A percentile compares a stretch with the other conserved stretches of the same genome.
These are phyloP conservation scores for Raphanus hybrid DNA, from an alignment of 441 rosid species.

Conservation along the genomic window DNA sequence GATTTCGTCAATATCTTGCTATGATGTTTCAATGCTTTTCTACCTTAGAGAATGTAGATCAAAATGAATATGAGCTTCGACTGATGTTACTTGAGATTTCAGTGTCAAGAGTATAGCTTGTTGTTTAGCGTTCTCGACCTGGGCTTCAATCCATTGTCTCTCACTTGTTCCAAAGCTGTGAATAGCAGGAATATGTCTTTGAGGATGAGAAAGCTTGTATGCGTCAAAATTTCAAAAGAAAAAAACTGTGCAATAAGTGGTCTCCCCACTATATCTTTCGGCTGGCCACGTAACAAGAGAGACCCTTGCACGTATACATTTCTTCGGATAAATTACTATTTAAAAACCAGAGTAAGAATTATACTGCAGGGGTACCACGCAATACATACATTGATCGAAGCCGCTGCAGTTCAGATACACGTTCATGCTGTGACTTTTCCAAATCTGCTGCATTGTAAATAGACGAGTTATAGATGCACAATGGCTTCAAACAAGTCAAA, in stretches of 20 bases:
- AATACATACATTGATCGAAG: conserved; percentile 90
- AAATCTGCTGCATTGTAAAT: conserved; percentile 57
- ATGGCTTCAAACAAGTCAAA: conserved; percentile 7
- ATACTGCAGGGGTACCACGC: conserved; percentile 12
- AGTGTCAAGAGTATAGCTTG: conserved; percentile 91
- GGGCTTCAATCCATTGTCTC: conserved; percentile 99
- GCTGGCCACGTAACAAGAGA: conserved; percentile 18
- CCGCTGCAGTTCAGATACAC: conserved; percentile 88
- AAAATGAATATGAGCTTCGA: conserved; percentile 97
- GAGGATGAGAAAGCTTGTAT: conserved; percentile 20
- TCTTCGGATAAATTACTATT: not conserved
- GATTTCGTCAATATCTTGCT: not conserved
- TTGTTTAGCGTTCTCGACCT: conserved; percentile 97
- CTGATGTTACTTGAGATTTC: conserved; percentile 89
- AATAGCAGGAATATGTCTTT: conserved; percentile 20
- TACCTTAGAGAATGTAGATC: conserved; percentile 97
- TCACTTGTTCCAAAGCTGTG: conserved; percentile 96
- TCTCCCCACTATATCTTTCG: conserved; percentile 4
- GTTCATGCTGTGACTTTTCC: conserved; percentile 91
- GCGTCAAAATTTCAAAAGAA: not conserved
- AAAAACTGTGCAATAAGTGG: not conserved
- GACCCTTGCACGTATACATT: not conserved
- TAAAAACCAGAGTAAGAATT: not conserved
- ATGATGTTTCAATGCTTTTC: conserved; percentile 14
- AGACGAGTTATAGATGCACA: conserved; percentile 31